Conservation (phyloP, 2,329 filamentous ascomycete genomes). For the Fusarium transvaalense region DNA sequence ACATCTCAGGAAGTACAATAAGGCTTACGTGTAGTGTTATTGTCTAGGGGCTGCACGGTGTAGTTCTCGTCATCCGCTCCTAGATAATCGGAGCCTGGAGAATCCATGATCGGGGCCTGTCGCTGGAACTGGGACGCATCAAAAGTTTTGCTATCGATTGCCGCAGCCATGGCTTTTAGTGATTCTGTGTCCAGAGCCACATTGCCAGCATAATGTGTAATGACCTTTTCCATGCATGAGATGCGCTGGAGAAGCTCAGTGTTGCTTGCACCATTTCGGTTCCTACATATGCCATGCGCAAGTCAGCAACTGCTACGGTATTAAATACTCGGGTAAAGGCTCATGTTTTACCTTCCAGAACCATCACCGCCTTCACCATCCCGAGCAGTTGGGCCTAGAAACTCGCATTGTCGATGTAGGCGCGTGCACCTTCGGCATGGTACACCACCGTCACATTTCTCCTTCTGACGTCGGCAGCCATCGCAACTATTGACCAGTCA, state of each 20-base stretch:
- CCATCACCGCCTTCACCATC: constrained; percentile 49
- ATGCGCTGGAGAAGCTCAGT: constrained; percentile 47
- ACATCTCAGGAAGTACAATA: background rate
- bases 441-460: constrained; percentile 68
- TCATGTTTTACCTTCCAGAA: constrained; percentile 33
- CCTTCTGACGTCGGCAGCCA: constrained; percentile 66
- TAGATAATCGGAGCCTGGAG: constrained; percentile 45
- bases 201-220: constrained; percentile 62
- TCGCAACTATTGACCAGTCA: constrained; percentile 59
- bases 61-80: constrained; percentile 55
- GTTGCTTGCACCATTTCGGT: constrained; percentile 42
- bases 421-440: constrained; percentile 66
- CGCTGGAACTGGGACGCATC: constrained; percentile 30
- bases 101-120: constrained; percentile 41
- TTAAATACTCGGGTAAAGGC: background rate
- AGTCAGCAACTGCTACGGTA: constrained; percentile 24
- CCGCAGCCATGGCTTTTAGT: constrained; percentile 58
- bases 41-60: constrained; percentile 57
- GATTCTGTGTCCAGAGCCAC: constrained; percentile 48
- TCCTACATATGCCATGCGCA: constrained; percentile 23
- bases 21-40: constrained; percentile 57
- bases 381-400: constrained; percentile 54
- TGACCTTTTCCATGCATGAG: constrained; percentile 59
- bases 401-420: constrained; percentile 64
- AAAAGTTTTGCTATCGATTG: constrained; percentile 54